Conservation (phyloP, 2,329 filamentous ascomycete genomes). For the Xylariales sp. region DNA sequence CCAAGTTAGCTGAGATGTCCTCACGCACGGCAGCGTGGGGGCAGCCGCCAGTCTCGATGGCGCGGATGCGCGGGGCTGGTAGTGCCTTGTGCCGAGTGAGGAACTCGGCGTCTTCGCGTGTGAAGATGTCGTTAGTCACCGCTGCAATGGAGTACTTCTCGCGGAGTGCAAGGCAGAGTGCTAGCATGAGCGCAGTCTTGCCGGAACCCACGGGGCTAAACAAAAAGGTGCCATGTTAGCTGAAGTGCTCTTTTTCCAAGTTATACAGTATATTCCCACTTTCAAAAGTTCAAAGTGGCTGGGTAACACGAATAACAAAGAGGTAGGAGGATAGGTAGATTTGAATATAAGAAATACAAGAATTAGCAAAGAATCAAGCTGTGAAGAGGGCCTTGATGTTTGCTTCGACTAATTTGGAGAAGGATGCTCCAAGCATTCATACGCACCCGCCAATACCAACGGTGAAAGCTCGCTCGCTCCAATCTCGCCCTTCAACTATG, state of each 20-base stretch:
- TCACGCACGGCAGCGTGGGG: constrained; percentile 96
- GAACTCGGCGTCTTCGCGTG: constrained; percentile 96
- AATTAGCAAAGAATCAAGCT: background rate
- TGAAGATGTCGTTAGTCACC: constrained; percentile 99
- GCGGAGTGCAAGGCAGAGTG: constrained; percentile 81
- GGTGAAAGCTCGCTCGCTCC: constrained; percentile 87
- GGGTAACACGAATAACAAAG: background rate
- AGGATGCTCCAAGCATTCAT: background rate
- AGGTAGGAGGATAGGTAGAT: background rate
- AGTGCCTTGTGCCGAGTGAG: constrained; percentile 83
- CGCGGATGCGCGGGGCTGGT: constrained; percentile 76
- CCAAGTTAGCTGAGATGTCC: constrained; percentile 91
- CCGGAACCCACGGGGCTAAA: constrained; percentile 87
- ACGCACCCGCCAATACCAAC: constrained; percentile 94
- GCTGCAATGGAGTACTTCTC: constrained; percentile 81
- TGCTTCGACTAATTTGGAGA: too few species aligned
- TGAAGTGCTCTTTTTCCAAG: too few species aligned
- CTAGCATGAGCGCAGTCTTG: constrained; percentile 95
- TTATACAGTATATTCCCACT: too few species aligned
- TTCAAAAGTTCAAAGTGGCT: background rate
- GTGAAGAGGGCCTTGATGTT: too few species aligned
- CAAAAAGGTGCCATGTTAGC: too few species aligned
- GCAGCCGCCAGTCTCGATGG: constrained; percentile 96
- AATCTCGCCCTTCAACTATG: constrained; percentile 81
- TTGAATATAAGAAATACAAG: background rate